Base-by-base conservation (phyloP, 805 yeast species). In the Kockiozyma suomiensis region DNA sequence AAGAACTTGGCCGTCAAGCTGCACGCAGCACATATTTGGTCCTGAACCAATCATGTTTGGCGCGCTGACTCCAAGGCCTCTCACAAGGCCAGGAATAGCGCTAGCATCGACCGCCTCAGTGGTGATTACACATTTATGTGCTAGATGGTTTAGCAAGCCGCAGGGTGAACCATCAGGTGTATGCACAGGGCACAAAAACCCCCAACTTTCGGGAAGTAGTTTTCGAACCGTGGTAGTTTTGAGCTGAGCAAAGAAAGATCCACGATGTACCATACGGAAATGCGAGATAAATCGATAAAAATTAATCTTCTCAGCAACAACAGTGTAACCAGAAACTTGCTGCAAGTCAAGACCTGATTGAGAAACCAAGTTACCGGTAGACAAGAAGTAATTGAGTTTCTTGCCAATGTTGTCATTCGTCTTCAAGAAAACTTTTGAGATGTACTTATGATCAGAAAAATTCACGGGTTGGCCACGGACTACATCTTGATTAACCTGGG, bases 91-190 rank as follows among this genome's bases (percentile, higher is more conserved):
- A 28, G 96, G 88, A 43, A 94, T 85, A 28, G 78, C 76, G 4
- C 90, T 81, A 17, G 87, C 93, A 71, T 92, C 96, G 4, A 87
- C 77, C 25, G 85, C 85, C 45, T 75, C 74, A 7, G 97, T 92
- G 5, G 97, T 84, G 62, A 94, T 88, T 69, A 82, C 81, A 81
- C 99, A 94, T 75, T 90, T 91, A 77, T 94, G 97, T 8, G 98
- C 87, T 78, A 94, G 85, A 81, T 94, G 99, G 77, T 94, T 94
- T 71, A 94, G 79, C 74, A 94, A 81, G 79, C 99, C 99, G 85
- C 99, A 94, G 21, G 99, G 99, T 53, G 98, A 88, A 69, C 99
- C 99, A 87, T 94, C 99, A 4, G 99, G 99, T 13, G 99, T 94
- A 75, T 94, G 99, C 25, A 94, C 99, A 12, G 99, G 99, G 78